Conservation (phyloP, 139 green algal species). For the Chlorella ohadii region DNA sequence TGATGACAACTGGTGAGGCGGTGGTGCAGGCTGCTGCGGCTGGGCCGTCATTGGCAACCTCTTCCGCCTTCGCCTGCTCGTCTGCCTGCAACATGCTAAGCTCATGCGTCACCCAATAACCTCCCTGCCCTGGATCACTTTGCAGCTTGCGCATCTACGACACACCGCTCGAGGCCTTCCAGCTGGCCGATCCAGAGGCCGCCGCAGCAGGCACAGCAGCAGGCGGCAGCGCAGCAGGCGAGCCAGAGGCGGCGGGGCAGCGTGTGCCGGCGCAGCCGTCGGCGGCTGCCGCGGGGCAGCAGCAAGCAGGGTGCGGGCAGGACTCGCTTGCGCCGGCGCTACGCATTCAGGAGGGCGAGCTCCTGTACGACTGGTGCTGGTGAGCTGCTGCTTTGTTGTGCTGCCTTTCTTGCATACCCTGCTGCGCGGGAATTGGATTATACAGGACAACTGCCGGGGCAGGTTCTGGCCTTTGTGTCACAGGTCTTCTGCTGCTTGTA, state of each 20-base stretch:
- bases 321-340: constrained; percentile 56
- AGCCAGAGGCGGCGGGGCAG: background rate
- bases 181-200: background rate
- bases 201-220: background rate
- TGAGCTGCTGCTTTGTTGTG: too few species aligned
- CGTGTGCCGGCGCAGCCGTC: constrained; percentile 13
- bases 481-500: too few species aligned
- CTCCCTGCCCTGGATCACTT: too few species aligned
- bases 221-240: background rate
- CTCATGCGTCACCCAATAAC: too few species aligned
- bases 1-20: constrained; percentile 77
- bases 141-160: constrained; percentile 79
- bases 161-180: constrained; percentile 59
- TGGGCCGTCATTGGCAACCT: too few species aligned
- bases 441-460: too few species aligned
- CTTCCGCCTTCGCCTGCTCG: too few species aligned
- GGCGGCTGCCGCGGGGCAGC: background rate
- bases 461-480: too few species aligned
- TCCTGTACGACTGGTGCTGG: constrained; percentile 87
- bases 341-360: constrained; percentile 73
- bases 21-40: too few species aligned
- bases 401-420: too few species aligned
- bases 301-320: background rate
- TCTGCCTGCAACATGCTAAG: too few species aligned
- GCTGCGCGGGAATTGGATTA: too few species aligned